A percentile compares a stretch with the other conserved stretches of the same genome.
phyloP scores from a whole-genome alignment of 495 filamentous ascomycete species.

The Pseudotulostoma volvatum region DNA sequence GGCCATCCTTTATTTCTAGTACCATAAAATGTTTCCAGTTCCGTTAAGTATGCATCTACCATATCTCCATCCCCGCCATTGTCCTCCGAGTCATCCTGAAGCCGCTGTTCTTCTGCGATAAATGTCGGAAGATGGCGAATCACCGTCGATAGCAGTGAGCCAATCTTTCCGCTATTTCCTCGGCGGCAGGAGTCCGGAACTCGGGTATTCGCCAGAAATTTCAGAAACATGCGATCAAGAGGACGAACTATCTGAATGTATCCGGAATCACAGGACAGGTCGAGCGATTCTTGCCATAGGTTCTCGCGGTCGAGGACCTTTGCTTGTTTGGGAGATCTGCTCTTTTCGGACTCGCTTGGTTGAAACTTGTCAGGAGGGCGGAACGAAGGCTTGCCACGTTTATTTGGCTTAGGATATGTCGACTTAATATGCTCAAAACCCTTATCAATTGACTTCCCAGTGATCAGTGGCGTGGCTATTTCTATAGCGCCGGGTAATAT shows the following conservation, averaged over 20 bases:
- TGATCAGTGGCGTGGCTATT: constrained; percentile 30
- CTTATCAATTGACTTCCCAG: constrained; percentile 12
- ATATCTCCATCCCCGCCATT: constrained; percentile 29
- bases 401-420: background rate
- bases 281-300: constrained; percentile 23
- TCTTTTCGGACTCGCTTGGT: background rate
- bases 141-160: constrained; percentile 50
- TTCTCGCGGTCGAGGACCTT: background rate
- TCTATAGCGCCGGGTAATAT: constrained; percentile 31
- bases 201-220: constrained; percentile 23
- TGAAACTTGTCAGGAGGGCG: background rate
- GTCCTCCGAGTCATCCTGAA: constrained; percentile 33
- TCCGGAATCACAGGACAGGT: constrained; percentile 18
- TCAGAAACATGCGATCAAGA: constrained; percentile 23
- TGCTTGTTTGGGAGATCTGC: background rate
- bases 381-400: background rate
- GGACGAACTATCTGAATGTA: constrained; percentile 23
- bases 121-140: constrained; percentile 45
- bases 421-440: background rate
- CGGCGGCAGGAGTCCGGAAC: constrained; percentile 1
- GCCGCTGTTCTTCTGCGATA: constrained; percentile 41
- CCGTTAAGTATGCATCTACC: constrained; percentile 42
- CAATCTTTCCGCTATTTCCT: constrained; percentile 17
- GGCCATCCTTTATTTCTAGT: constrained; percentile 41
- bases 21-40: constrained; percentile 45